Evolutionary conservation across 2,329 filamentous ascomycete genomes (phyloP), one percentile per base, ranked within the genome.

Genomic region (Ophiosphaerella herpotricha): DNA sequence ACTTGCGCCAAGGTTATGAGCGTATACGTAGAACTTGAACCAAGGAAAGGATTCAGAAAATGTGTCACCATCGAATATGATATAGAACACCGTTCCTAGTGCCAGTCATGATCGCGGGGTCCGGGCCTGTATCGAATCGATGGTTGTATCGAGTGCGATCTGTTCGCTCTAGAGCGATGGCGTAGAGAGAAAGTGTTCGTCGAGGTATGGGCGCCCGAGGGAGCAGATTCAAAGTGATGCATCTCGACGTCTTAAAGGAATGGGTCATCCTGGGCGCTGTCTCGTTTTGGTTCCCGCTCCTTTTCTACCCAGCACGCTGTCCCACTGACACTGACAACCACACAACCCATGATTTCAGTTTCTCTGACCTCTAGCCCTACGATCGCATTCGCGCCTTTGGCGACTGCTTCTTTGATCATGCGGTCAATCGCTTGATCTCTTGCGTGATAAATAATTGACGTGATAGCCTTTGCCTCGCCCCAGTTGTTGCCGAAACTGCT

Each of bases 371-470:
- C 57, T 37, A 72, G 43, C 6, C 68, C 69, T 1, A 71, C 48
- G 31, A 69, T 55, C 1, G 69, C 69, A 43, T 72, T 72, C 13
- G 66, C 68, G 4, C 69, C 69, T 26, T 64, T 58, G 7, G 50
- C 48, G 9, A 72, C 55, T 13, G 67, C 70, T 44, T 72, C 67
- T n/a, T 60, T 58, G 7, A 71, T 55, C 57, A 71, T 66, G 7
- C 69, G 52, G 37, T 71, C 69, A n/a, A 68, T 64, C 0, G 69
- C 69, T 43, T 68, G 64, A 35, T 72, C 68, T 16, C 69, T 57
- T 12, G 66, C 67, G 21, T 67, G 64, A 47, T 71, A 72, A 0
- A 72, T 48, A 41, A 66, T 63, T 24, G 62, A 57, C 5, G 69
- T 72, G 21, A 72, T 43, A 5, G 54, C 62, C 48, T 65, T 72